Percentiles rank a stretch among this genome's conserved stretches.
These are phyloP conservation scores for Boletus rubescentipes DNA, from an alignment of 768 basidiomycete genomes.

Conservation along the genomic window DNA sequence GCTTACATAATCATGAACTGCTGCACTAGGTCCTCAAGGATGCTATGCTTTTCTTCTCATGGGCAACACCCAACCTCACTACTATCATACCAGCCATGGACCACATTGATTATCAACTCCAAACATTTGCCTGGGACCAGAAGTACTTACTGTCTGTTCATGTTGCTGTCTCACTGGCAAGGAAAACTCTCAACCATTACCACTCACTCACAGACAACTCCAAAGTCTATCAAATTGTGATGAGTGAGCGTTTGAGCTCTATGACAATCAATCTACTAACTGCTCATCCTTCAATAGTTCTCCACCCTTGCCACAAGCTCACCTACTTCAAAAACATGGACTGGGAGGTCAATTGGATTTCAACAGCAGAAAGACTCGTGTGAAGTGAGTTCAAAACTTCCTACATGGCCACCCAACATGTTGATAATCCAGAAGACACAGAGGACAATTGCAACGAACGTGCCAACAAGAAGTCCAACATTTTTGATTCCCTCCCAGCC, in stretches of 20 bases:
- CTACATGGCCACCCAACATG: not conserved
- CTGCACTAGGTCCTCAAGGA: not conserved
- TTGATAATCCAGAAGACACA: not conserved
- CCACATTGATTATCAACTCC: not conserved
- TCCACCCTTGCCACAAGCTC: too few relatives aligned
- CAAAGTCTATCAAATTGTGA: too few relatives aligned
- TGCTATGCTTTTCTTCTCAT: not conserved
- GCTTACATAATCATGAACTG: too few relatives aligned
- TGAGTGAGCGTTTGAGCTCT: too few relatives aligned
- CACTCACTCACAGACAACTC: too few relatives aligned
- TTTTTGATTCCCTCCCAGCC: not conserved
- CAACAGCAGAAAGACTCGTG: not conserved
- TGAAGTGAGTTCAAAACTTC: not conserved
- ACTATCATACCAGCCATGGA: not conserved
- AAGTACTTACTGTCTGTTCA: too few relatives aligned
- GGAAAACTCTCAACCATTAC: too few relatives aligned
- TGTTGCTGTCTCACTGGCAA: too few relatives aligned
- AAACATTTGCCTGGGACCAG: too few relatives aligned
- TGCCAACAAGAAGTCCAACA: not conserved
- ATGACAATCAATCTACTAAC: too few relatives aligned
- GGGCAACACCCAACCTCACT: not conserved
- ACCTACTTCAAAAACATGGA: too few relatives aligned
- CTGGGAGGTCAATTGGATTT: not conserved
- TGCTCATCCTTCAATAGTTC: too few relatives aligned
- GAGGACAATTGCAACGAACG: not conserved